Conservation (phyloP, 139 green algal species). For the Prasinococcaceae sp. region DNA sequence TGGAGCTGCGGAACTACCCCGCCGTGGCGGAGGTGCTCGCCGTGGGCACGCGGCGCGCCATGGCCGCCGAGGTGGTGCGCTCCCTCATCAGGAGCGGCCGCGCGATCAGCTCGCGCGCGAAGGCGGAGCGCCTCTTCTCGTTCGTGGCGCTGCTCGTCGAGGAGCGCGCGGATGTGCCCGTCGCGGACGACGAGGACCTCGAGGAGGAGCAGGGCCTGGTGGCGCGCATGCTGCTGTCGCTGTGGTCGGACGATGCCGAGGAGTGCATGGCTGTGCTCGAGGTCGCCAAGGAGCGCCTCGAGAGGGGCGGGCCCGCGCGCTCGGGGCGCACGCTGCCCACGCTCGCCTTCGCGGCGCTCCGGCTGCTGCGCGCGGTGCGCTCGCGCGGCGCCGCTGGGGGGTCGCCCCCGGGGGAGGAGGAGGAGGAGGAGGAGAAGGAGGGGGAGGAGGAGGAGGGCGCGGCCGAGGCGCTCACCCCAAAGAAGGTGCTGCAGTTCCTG, state of each 20-base stretch:
- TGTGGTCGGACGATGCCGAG: constrained; percentile 36
- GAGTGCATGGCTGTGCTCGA: constrained; percentile 39
- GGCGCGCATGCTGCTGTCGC: constrained; percentile 69
- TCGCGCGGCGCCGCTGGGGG: background rate
- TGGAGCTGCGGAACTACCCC: constrained; percentile 63
- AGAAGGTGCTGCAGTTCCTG: constrained; percentile 34
- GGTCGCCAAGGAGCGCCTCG: constrained; percentile 33
- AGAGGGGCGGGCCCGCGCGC: constrained; percentile 46
- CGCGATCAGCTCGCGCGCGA: constrained; percentile 9
- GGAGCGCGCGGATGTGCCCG: constrained; percentile 13
- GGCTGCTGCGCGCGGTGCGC: constrained; percentile 18
- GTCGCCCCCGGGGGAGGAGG: background rate
- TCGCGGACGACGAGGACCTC: constrained; percentile 37
- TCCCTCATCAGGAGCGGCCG: too few species aligned
- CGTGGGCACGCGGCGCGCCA: constrained; percentile 25
- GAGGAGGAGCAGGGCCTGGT: constrained; percentile 77
- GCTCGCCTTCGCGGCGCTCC: constrained; percentile 54
- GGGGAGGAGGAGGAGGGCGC: constrained; percentile 3
- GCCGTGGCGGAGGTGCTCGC: constrained; percentile 72
- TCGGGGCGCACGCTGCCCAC: constrained; percentile 61
- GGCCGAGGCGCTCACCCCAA: constrained; percentile 9
- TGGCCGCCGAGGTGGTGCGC: constrained; percentile 13
- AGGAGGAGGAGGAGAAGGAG: background rate
- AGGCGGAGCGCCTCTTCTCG: constrained; percentile 37
- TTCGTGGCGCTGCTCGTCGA: constrained; percentile 23